Evolutionary conservation across 2,329 filamentous ascomycete species (phyloP), one percentile per base, ranked within the genome.

Genomic region (Neonectria hederae): DNA sequence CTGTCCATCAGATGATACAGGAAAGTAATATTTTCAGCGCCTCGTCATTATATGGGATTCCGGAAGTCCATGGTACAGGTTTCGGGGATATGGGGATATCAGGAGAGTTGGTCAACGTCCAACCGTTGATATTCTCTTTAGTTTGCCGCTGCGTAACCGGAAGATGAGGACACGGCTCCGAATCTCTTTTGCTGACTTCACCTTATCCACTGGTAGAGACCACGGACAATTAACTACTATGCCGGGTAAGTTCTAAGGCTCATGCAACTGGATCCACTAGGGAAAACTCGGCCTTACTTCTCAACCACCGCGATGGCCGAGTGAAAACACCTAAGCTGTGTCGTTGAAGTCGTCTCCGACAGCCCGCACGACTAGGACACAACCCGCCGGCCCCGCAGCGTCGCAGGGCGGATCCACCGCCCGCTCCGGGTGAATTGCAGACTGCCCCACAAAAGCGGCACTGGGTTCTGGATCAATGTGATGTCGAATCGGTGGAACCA

Each of bases 401-500:
- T n/a, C 35, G 51, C 46, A 24, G 61, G 48, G 60, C 53, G 62
- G 59, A 59, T 59, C 69, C 64, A 66, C 59, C 62, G 38, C 38
- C 55, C 48, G 59, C 62, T 64, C 71, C 71, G 71, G 71, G 49
- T 73, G 71, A 73, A 73, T 73, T 69, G 63, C 69, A 64, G 48
- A 21, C 56, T 56, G 62, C 71, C 69, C 71, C 72, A 69, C 65
- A 64, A 65, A 67, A 59, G 63, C 70, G 69, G 68, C 67, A 69
- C 63, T 65, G 51, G 59, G 38, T 28, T 21, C 53, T 59, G 64
- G 61, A 58, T 65, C 65, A 55, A 61, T 65, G 57, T 58, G 45
- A 65, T 54, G 38, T 54, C 35, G 65, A 56, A 64, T 65, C 60
- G 59, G 46, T 56, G 51, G 63, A 42, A 60, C 59, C 52, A 67